phyloP scores from a whole-genome alignment of 2,329 filamentous ascomycete genomes.

The Hypomyces perniciosus region DNA sequence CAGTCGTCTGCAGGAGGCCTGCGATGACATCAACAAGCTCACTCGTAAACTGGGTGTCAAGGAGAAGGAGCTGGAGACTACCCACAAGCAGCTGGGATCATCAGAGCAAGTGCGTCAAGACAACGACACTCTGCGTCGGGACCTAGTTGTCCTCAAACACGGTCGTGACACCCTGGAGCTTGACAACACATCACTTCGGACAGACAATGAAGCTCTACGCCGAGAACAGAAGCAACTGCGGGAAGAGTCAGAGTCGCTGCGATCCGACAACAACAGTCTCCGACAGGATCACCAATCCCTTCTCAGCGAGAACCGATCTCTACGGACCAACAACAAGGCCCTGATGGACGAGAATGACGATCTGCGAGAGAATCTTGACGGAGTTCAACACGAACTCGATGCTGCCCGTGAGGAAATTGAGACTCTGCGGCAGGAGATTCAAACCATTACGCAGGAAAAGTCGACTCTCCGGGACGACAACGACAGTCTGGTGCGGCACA shows the following conservation, averaged over 20 bases:
- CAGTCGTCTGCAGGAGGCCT: slow-evolving; percentile 55
- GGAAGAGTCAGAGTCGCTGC: slow-evolving; percentile 36
- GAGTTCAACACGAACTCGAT: slow-evolving; percentile 36
- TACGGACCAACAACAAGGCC: slow-evolving; percentile 35
- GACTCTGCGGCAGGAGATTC: slow-evolving; percentile 32
- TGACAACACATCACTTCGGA: slow-evolving; percentile 37
- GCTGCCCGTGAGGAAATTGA: slow-evolving; percentile 36
- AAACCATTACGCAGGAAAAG: slow-evolving; percentile 38
- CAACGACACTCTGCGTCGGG: slow-evolving; percentile 35
- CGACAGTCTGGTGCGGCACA: slow-evolving; percentile 46
- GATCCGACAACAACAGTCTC: slow-evolving; percentile 35
- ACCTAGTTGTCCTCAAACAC: slow-evolving; percentile 35
- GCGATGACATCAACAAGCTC: slow-evolving; percentile 48
- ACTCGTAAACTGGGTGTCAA: slow-evolving; percentile 37
- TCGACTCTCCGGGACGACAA: slow-evolving; percentile 44
- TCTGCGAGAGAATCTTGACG: slow-evolving; percentile 36
- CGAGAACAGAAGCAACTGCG: slow-evolving; percentile 31
- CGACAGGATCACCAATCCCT: slow-evolving; percentile 39
- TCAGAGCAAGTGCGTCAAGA: slow-evolving; percentile 34
- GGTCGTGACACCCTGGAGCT: slow-evolving; percentile 30
- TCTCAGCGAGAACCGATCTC: slow-evolving; percentile 38
- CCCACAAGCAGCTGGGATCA: slow-evolving; percentile 36
- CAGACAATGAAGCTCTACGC: slow-evolving; percentile 35
- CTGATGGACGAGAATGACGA: slow-evolving; percentile 39
- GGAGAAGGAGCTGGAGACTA: slow-evolving; percentile 37